phyloP scores from a whole-genome alignment of 2,329 filamentous ascomycete genomes.

The Keithomyces neogunnii region DNA sequence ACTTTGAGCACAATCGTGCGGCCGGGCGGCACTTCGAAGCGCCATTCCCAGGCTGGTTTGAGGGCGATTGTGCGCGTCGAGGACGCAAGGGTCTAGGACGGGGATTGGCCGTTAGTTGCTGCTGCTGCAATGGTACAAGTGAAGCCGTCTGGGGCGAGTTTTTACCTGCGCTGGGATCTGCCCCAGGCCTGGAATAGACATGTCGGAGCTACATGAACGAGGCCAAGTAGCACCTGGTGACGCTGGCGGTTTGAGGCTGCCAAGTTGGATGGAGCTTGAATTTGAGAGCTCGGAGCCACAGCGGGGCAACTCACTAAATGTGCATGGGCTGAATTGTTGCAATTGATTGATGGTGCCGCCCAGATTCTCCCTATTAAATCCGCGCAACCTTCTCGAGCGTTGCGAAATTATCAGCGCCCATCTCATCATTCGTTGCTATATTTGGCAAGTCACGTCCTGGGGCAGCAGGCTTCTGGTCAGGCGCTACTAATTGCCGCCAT shows the following conservation, averaged over 20 bases:
- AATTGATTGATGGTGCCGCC: no score
- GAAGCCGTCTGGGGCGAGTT: conserved; percentile 11
- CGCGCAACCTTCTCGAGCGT: no score
- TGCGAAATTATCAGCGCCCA: no score
- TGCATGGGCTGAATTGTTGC: no score
- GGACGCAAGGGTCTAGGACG: conserved; percentile 25
- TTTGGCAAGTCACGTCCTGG: no score
- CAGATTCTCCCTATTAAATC: no score
- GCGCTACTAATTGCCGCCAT: no score
- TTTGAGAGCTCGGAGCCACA: no score
- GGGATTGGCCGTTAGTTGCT: not conserved
- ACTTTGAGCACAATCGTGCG: conserved; percentile 48
- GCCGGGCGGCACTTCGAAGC: conserved; percentile 59
- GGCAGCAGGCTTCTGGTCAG: no score
- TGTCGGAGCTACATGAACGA: conserved; percentile 30
- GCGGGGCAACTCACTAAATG: no score
- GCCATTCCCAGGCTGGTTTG: conserved; percentile 63
- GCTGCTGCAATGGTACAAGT: no score
- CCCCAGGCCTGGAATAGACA: conserved; percentile 69
- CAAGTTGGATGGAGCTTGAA: not conserved
- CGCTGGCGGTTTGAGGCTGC: conserved; percentile 6
- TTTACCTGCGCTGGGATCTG: conserved; percentile 54
- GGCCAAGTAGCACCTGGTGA: not conserved
- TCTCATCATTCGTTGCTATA: no score
- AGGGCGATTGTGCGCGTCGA: conserved; percentile 43